These are phyloP conservation scores for Clavispora santaluciae DNA, from an alignment of 805 yeast species.

Conservation along the genomic window DNA sequence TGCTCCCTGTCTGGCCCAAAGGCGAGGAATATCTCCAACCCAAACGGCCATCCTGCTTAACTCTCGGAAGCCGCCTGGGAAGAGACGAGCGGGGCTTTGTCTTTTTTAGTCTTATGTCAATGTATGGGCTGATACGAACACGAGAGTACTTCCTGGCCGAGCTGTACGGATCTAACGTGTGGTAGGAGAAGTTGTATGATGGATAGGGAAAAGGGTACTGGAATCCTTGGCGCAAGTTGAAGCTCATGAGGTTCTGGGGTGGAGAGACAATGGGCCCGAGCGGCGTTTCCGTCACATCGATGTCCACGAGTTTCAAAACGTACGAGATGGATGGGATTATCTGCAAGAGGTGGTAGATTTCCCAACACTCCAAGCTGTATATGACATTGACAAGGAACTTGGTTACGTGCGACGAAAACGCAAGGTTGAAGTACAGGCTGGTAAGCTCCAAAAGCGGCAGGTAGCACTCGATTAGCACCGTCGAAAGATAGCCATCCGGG, in stretches of 20 bases:
- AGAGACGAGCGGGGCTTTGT: slow-evolving; percentile 1
- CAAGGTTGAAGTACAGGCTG: slow-evolving; percentile 32
- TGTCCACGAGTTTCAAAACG: slow-evolving; percentile 29
- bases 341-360: slow-evolving; percentile 35
- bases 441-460: slow-evolving; percentile 24
- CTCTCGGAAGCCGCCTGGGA: slow-evolving; percentile 4
- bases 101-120: slow-evolving; percentile 31
- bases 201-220: slow-evolving; percentile 44
- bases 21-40: neutral
- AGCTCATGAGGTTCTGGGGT: slow-evolving; percentile 33
- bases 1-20: neutral
- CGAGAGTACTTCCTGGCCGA: slow-evolving; percentile 22
- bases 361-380: slow-evolving; percentile 41
- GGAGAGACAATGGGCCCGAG: slow-evolving; percentile 38
- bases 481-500: slow-evolving; percentile 34
- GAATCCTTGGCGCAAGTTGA: slow-evolving; percentile 35
- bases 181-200: slow-evolving; percentile 41
- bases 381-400: slow-evolving; percentile 34
- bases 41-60: neutral
- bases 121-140: slow-evolving; percentile 30
- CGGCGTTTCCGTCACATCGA: slow-evolving; percentile 32
- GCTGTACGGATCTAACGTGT: slow-evolving; percentile 26
- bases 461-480: slow-evolving; percentile 37
- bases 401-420: slow-evolving; percentile 37
- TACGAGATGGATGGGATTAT: slow-evolving; percentile 29